Base-by-base conservation (phyloP, 2,329 filamentous ascomycete species). In the Aspergillus oerlinghausenensis region DNA sequence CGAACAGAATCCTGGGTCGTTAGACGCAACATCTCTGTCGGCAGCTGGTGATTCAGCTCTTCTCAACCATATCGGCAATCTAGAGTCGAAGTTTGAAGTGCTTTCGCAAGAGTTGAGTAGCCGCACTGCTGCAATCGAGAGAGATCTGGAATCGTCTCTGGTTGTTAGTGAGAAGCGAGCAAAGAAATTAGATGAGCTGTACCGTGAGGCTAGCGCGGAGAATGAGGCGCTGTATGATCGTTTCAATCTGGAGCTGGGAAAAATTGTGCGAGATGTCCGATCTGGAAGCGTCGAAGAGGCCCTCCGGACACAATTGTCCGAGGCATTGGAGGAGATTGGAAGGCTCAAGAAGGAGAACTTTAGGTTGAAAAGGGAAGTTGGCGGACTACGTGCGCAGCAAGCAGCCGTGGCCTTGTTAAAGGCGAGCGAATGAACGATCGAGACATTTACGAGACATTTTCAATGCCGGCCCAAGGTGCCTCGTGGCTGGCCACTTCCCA, bases 211-310 rank as follows among this genome's bases (percentile, higher is more conserved):
- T 17, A 91, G 87, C 65, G 89, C 90, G 0, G 93, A 97, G 78
- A 97, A 97, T 66, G 92, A 97, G 75, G 84, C 93, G 29, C 80
- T 97, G 55, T 97, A 97, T 73, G 89, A 93, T 63, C 88, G 87
- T 59, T 96, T 97, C 79, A 96, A 97, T 67, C 84, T 86, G n/a
- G 93, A 97, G 75, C 77, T 97, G 50, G 88, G 85, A 65, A 91
- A 89, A 77, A 89, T 97, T 58, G 81, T 92, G 47, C 88, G 85
- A 71, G 89, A 88, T 43, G 81, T 94, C 50, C 88, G 87, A 63
- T 84, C 85, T 3, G 88, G 88, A 50, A 88, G 90, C 45, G 90
- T 90, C 10, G 89, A 90, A 65, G 89, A 92, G 65, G 90, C 93
- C 65, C 75, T 96, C 58, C 82, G 92, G 67, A 77, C 77, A 38